Percentiles rank a stretch among this genome's conserved stretches.
These are phyloP conservation scores for Lipomyces oligophaga DNA, from an alignment of 805 yeast genomes.

Conservation along the genomic window DNA sequence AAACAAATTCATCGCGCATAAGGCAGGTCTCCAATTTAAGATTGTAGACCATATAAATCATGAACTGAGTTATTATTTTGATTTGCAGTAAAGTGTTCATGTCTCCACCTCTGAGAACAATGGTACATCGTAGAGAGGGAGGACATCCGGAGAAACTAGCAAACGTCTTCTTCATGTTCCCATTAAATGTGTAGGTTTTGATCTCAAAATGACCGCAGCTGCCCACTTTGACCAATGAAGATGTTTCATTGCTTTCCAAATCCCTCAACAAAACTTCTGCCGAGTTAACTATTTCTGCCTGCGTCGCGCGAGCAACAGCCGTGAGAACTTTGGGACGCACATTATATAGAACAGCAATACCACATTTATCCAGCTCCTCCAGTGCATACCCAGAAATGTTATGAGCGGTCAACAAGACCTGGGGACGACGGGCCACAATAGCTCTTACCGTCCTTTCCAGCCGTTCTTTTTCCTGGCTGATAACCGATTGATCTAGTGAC, in stretches of 20 bases:
- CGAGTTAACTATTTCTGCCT: conserved; percentile 79
- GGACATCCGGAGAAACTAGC: conserved; percentile 78
- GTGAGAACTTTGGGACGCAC: conserved; percentile 79
- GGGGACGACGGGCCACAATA: conserved; percentile 71
- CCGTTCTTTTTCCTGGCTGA: conserved; percentile 84
- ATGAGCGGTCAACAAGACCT: conserved; percentile 70
- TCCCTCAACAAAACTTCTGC: conserved; percentile 75
- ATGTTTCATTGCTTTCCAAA: conserved; percentile 4
- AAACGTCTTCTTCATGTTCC: conserved; percentile 53
- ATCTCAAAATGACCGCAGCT: conserved; percentile 69
- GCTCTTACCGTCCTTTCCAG: conserved; percentile 76
- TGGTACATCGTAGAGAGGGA: conserved; percentile 70
- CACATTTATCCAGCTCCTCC: conserved; percentile 63
- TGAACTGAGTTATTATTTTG: conserved; percentile 74
- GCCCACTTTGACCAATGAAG: conserved; percentile 57
- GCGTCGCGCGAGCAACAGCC: conserved; percentile 71
- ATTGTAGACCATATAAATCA: conserved; percentile 75
- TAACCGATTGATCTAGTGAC: conserved; percentile 74
- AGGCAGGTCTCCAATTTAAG: conserved; percentile 73
- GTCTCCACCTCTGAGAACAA: conserved; percentile 78
- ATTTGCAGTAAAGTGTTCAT: conserved; percentile 58
- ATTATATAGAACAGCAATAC: conserved; percentile 75
- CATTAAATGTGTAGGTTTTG: conserved; percentile 55
- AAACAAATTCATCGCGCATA: conserved; percentile 65
- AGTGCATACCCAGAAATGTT: conserved; percentile 80